Conservation (phyloP, 306 rosid species). For the Neltuma alba region DNA sequence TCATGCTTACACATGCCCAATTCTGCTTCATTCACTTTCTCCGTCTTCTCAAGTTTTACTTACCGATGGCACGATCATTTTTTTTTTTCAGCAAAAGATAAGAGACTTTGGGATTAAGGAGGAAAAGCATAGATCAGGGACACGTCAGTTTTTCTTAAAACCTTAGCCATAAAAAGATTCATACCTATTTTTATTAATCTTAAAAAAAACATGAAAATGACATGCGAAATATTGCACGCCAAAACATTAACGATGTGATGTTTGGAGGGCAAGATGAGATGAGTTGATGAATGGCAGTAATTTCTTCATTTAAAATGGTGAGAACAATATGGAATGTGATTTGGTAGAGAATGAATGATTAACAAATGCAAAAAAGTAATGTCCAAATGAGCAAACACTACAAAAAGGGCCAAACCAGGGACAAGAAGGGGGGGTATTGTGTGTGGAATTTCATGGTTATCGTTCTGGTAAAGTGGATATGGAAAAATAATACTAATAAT, state of each 20-base stretch:
- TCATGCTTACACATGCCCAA: background rate
- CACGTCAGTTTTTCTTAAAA: background rate
- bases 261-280: too few relatives aligned
- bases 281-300: background rate
- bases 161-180: too few relatives aligned
- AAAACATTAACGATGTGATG: too few relatives aligned
- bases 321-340: background rate
- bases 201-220: too few relatives aligned
- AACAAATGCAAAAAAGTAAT: background rate
- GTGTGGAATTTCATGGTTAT: conserved; percentile 24
- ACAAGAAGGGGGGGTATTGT: conserved; percentile 21
- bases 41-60: background rate
- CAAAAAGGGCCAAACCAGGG: conserved; percentile 9
- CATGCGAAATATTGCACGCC: too few relatives aligned
- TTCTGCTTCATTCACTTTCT: background rate
- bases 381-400: background rate
- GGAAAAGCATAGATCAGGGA: background rate
- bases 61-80: background rate
- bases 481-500: background rate
- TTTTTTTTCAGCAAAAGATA: background rate
- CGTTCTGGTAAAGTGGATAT: background rate
- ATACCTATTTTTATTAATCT: too few relatives aligned
- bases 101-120: background rate
- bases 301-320: background rate
- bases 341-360: background rate